Evolutionary conservation across 768 basidiomycete genomes (phyloP), one percentile per base, ranked within the genome.

Genomic region (Leccinum imitatum): DNA sequence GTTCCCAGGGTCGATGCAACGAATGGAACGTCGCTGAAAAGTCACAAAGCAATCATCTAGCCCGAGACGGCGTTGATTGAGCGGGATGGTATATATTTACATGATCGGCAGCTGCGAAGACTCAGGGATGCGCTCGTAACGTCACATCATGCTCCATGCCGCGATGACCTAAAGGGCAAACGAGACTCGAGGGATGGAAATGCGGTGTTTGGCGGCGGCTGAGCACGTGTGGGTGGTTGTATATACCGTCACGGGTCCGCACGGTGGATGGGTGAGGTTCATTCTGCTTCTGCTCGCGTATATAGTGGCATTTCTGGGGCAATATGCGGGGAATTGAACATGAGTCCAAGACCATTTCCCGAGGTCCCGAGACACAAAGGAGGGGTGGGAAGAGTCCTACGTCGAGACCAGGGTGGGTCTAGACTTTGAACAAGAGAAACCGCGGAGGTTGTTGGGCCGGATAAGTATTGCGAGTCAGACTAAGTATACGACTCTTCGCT

Each of bases 91-190:
- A 62, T 57, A 56, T 6, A 31, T 7, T 44, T 19, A 46, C 19
- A 46, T n/a, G 60, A 66, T 62, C 53, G 63, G 58, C 63, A 7
- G 50, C 47, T 25, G 31, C 15, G 57, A 63, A 58, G 62, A 53
- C 17, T 35, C 9, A 39, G 21, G 54, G 15, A 44, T 21, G 51
- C 6, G 23, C 21, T 50, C 27, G 62, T 53, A 50, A 60, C 58
- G 58, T 61, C 58, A 65, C 37, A 39, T 31, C 41, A 17, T 33
- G n/a, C 7, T 21, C 4, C 39, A 35, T 57, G 52, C 23, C 11
- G 44, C 10, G 19, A 46, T 46, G 44, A 46, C n/a, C 54, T 56
- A 19, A 33, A 21, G 17, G 15, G 54, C 6, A 57, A 56, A 39
- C 23, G 23, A 50, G 15, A 39, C 35, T 25, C 35, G 13, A 23